phyloP scores from a whole-genome alignment of 169 alveolate species.

The Besnoitia besnoiti region DNA sequence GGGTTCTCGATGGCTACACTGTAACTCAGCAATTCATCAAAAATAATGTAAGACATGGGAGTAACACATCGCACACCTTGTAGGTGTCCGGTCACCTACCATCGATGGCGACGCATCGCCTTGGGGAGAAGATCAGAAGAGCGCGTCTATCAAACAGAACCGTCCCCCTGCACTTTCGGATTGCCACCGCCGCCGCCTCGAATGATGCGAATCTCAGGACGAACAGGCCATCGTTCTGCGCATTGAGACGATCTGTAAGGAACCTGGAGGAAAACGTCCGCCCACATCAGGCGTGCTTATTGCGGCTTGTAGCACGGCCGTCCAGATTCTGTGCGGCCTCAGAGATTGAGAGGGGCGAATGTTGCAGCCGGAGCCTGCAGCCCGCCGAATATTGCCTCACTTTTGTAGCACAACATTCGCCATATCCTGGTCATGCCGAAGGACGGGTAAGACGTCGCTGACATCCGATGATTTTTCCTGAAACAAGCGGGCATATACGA shows the following conservation, averaged over 20 bases:
- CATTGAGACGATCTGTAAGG: conserved; percentile 55
- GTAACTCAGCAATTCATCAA: no score
- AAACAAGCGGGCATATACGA: no score
- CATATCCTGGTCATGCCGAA: conserved; percentile 21
- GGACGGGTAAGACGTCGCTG: conserved; percentile 23
- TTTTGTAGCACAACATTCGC: conserved; percentile 29
- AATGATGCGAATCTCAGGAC: conserved; percentile 61
- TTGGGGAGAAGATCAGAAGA: conserved; percentile 58
- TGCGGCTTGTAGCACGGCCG: no score
- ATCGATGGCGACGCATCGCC: conserved; percentile 60
- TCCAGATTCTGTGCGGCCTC: no score
- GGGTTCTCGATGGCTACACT: no score
- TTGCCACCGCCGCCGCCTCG: conserved; percentile 68
- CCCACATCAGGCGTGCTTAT: no score
- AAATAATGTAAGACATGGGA: no score
- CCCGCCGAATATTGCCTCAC: background rate
- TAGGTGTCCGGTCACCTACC: conserved; percentile 47
- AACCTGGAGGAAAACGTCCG: conserved; percentile 34
- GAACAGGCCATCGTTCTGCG: conserved; percentile 62
- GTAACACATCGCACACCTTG: no score
- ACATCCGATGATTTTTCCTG: background rate
- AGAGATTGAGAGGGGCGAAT: background rate
- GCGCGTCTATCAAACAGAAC: conserved; percentile 60
- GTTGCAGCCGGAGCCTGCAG: background rate
- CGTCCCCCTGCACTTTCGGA: conserved; percentile 64